phyloP scores from a whole-genome alignment of 345 rosid species.

The Anastatica hierochuntica region DNA sequence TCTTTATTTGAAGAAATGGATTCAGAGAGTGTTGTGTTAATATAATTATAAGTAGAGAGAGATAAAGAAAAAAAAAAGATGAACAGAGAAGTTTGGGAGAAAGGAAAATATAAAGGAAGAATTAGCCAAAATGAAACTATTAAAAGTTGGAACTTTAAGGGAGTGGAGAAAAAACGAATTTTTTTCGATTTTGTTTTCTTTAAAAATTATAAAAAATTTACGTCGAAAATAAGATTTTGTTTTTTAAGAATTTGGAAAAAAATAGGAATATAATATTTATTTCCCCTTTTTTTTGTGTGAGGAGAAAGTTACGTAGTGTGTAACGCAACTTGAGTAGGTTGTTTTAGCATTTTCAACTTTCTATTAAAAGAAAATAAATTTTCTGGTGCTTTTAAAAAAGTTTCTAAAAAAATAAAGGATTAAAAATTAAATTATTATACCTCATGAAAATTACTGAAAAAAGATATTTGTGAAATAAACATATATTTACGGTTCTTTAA shows the following conservation, averaged over 20 bases:
- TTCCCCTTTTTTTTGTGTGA: slow-evolving; percentile 18
- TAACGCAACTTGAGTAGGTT: slow-evolving; percentile 34
- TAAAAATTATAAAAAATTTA: slow-evolving; percentile 18
- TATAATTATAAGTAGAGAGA: background rate
- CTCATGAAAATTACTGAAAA: no score
- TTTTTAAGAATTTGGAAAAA: background rate
- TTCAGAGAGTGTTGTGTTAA: background rate
- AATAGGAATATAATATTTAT: background rate
- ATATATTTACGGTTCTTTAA: slow-evolving; percentile 20
- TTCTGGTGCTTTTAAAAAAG: no score
- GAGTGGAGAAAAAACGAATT: background rate
- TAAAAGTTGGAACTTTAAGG: slow-evolving; percentile 8
- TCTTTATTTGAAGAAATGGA: slow-evolving; percentile 15
- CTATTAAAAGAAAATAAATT: background rate
- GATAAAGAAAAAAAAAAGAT: background rate
- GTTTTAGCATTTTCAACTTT: slow-evolving; percentile 29
- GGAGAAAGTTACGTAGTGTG: slow-evolving; percentile 26
- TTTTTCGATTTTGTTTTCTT: slow-evolving; percentile 17
- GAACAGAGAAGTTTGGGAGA: slow-evolving; percentile 22
- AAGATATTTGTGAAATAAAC: background rate
- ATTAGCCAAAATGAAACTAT: slow-evolving; percentile 22
- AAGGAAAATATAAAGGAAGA: slow-evolving; percentile 17
- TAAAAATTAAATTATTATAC: background rate
- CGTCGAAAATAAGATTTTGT: slow-evolving; percentile 13
- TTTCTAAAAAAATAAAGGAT: no score